Conservation (phyloP, 768 basidiomycete genomes). For the Pleurotus pulmonarius region DNA sequence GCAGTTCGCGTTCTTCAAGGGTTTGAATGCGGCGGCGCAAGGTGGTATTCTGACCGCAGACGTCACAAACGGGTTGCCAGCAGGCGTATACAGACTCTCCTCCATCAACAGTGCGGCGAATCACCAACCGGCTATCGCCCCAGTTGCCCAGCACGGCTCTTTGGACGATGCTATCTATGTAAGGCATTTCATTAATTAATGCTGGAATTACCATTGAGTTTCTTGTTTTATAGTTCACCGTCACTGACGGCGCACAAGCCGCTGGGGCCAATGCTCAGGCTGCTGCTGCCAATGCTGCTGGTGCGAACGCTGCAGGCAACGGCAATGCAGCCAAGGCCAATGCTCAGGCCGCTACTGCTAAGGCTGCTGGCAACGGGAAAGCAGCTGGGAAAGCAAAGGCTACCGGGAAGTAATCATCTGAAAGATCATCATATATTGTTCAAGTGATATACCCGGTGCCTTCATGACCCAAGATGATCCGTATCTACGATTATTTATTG, state of each 20-base stretch:
- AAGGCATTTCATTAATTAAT: constrained; percentile 18
- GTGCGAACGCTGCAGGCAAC: constrained; percentile 19
- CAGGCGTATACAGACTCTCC: constrained; percentile 55
- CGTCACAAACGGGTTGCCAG: constrained; percentile 54
- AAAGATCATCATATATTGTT: neutral
- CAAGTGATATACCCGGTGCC: neutral
- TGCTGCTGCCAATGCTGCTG: constrained; percentile 1
- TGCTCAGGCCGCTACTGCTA: too few relatives aligned
- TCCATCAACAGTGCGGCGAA: constrained; percentile 57
- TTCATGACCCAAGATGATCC: neutral
- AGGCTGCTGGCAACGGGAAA: constrained; percentile 28
- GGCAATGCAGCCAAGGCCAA: constrained; percentile 12
- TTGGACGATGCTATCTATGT: constrained; percentile 63
- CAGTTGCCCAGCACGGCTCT: constrained; percentile 58
- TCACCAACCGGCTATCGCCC: constrained; percentile 55
- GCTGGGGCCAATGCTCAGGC: constrained; percentile 21
- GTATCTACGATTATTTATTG: too few relatives aligned
- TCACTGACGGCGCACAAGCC: constrained; percentile 24
- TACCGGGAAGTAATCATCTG: neutral
- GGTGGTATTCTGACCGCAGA: constrained; percentile 46
- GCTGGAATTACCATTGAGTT: neutral
- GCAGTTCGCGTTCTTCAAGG: constrained; percentile 58
- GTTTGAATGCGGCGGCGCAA: constrained; percentile 40
- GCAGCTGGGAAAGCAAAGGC: constrained; percentile 13
- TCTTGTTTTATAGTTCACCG: constrained; percentile 22